These are phyloP conservation scores for Pichia exigua DNA, from an alignment of 805 yeast species.

Conservation along the genomic window DNA sequence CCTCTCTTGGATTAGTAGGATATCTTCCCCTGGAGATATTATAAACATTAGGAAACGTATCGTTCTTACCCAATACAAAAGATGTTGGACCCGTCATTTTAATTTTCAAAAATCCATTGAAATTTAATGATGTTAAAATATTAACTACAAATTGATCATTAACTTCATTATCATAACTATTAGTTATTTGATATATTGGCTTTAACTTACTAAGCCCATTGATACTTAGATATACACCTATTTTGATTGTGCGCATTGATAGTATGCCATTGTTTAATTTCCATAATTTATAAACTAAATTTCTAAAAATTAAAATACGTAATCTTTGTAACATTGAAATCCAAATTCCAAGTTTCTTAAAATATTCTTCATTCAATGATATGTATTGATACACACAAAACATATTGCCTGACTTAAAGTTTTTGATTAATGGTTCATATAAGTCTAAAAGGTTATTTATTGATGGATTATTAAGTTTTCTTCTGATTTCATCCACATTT, in stretches of 20 bases:
- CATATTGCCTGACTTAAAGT: constrained; percentile 37
- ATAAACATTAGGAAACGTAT: constrained; percentile 23
- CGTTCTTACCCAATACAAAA: constrained; percentile 24
- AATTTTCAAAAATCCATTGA: constrained; percentile 46
- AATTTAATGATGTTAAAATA: constrained; percentile 42
- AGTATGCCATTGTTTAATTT: constrained; percentile 11
- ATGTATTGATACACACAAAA: constrained; percentile 29
- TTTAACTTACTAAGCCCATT: constrained; percentile 8
- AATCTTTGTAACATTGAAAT: constrained; percentile 40
- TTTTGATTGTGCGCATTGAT: constrained; percentile 17
- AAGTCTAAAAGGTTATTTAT: constrained; percentile 16
- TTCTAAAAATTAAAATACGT: constrained; percentile 39
- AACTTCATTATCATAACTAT: constrained; percentile 11
- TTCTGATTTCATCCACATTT: constrained; percentile 23
- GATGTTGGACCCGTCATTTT: constrained; percentile 31
- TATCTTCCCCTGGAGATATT: constrained; percentile 17
- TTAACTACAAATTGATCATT: constrained; percentile 42
- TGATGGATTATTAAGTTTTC: constrained; percentile 3
- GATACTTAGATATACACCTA: constrained; percentile 21
- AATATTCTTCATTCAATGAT: constrained; percentile 30
- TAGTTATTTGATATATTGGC: constrained; percentile 12
- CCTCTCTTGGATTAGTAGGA: constrained; percentile 18
- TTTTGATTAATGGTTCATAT: constrained; percentile 32
- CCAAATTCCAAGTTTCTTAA: constrained; percentile 32
- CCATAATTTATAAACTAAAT: constrained; percentile 26